Percentiles rank a stretch among this genome's conserved stretches.
Conservation (phyloP, 768 basidiomycete species). For the Serendipita sp. region DNA sequence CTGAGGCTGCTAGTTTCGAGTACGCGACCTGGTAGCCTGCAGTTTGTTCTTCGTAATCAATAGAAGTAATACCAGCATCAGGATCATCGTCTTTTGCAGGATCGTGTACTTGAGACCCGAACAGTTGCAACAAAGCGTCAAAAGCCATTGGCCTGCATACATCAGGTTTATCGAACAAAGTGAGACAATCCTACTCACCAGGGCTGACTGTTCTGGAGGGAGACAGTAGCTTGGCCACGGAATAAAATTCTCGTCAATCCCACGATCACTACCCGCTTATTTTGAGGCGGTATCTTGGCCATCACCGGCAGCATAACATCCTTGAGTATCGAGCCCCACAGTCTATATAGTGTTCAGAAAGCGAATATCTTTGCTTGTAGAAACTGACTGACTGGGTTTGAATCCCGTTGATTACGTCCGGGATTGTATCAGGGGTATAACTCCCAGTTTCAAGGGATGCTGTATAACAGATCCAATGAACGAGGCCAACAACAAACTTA, state of each 20-base stretch:
- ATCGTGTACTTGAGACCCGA: constrained; percentile 30
- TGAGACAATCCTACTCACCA: background rate
- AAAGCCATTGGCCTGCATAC: constrained; percentile 51
- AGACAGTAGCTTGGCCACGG: background rate
- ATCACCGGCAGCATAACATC: background rate
- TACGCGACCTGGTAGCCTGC: constrained; percentile 92
- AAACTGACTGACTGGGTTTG: constrained; percentile 52
- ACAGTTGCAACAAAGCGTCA: constrained; percentile 54
- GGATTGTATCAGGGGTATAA: constrained; percentile 62
- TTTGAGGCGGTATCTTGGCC: background rate
- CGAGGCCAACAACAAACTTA: constrained; percentile 68
- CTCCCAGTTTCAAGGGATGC: constrained; percentile 62
- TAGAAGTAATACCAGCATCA: constrained; percentile 45
- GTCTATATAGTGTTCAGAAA: background rate
- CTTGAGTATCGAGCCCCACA: background rate
- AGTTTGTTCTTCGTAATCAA: constrained; percentile 81
- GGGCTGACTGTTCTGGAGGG: background rate
- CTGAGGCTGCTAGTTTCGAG: constrained; percentile 75
- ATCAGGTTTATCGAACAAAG: background rate
- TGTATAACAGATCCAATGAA: constrained; percentile 58
- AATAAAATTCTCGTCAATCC: background rate
- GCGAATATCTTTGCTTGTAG: background rate
- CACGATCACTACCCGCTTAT: background rate
- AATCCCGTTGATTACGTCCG: constrained; percentile 63
- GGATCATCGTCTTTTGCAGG: constrained; percentile 27